These are phyloP conservation scores for Wallacemonas sp. DNA, from an alignment of 208 protist genomes.

Conservation along the genomic window DNA sequence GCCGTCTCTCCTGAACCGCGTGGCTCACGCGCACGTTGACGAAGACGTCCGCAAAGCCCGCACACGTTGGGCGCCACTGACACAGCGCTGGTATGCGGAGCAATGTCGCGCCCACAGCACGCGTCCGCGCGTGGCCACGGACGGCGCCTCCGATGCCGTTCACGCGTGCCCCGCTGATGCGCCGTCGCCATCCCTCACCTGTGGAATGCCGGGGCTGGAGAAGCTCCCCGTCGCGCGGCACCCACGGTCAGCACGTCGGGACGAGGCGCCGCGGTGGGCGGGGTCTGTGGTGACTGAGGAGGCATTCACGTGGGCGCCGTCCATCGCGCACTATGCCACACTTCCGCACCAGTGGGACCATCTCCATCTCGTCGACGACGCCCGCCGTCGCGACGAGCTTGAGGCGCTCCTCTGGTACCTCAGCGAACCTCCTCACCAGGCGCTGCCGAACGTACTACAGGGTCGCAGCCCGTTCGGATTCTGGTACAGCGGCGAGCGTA, in stretches of 20 bases:
- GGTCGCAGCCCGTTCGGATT: conserved; percentile 55
- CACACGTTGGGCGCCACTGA: not conserved
- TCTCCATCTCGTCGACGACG: conserved; percentile 77
- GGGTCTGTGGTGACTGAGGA: conserved; percentile 18
- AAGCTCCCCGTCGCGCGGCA: no score
- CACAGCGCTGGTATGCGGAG: conserved; percentile 18
- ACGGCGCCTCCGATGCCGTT: no score
- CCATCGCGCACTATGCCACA: conserved; percentile 55
- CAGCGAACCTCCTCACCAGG: conserved; percentile 62
- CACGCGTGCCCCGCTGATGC: no score
- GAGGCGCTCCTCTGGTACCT: conserved; percentile 71
- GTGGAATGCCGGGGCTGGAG: no score
- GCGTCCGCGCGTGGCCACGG: no score
- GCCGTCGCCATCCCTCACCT: no score
- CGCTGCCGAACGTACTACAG: conserved; percentile 75
- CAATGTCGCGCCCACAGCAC: no score
- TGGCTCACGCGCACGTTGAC: not conserved
- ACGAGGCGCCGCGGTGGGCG: conserved; percentile 8
- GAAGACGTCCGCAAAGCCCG: not conserved
- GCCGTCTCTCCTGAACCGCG: not conserved
- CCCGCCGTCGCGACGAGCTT: conserved; percentile 69
- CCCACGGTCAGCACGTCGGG: no score
- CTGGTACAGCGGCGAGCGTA: conserved; percentile 82
- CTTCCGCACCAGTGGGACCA: conserved; percentile 50
- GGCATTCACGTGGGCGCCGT: conserved; percentile 24